Evolutionary conservation across 306 rosid genomes (phyloP), one percentile per base, ranked within the genome.

Genomic region (Cicer judaicum): DNA sequence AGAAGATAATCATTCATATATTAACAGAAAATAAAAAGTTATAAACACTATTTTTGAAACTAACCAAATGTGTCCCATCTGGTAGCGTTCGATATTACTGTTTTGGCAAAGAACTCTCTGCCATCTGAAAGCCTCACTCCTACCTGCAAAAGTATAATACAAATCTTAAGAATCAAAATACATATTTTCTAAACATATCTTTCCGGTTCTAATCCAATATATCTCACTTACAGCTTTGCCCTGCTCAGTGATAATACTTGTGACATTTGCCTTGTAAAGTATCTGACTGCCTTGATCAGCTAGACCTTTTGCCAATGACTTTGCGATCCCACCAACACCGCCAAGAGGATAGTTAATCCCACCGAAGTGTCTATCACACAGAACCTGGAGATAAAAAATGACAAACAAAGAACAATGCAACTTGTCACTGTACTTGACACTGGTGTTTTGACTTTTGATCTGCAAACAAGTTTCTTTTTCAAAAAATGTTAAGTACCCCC

Each of bases 11-110:
- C 48, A 64, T 70, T 60, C 39, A 39, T 65, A 77, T 68, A 60
- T 9, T 70, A 46, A 64, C 60, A 68, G 36, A 29, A 29, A 29
- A 18, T 56, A 63, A 15, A 15, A 74, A 42, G 21, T 1, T 9
- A 6, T 70, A 5, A 59, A 57, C 39, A 12, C 42, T 62, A 19
- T 42, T 49, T 75, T 39, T 15, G 66, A 82, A 75, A 87, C 96
- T 64, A 73, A 91, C 98, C 98, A 61, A 94, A 94, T 73, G 98
- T 91, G 84, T 94, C 96, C 98, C 98, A 94, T 94, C 98, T 87
- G 34, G 97, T 94, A 81, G 98, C 98, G 86, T 94, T 94, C 78
- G 98, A 94, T 80, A 94, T 85, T 60, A 91, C 70, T 69, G 97
- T 94, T 86, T 89, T 88, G 74, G 95, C 96, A 61, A 86, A 94